phyloP scores from a whole-genome alignment of 768 basidiomycete genomes.

The Rhodosporidiobolus sp. region DNA sequence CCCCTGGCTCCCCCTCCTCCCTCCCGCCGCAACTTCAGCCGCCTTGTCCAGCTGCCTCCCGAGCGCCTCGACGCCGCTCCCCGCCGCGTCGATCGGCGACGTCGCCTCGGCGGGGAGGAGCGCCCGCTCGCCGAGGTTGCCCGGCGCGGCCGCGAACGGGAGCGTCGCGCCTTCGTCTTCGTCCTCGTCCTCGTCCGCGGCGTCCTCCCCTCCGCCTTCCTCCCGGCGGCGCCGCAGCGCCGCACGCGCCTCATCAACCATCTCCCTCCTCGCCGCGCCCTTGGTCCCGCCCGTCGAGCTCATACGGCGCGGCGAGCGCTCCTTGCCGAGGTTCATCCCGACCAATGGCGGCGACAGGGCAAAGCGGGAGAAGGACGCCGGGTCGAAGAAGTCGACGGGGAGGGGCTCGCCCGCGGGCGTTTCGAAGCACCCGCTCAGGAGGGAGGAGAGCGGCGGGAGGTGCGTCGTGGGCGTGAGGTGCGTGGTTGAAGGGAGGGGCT shows the following conservation, averaged over 20 bases:
- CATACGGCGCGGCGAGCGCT: too few relatives aligned
- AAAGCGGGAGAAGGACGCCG: constrained; percentile 18
- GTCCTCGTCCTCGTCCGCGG: not conserved
- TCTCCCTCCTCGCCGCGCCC: not conserved
- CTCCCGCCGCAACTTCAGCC: not conserved
- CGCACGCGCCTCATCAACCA: not conserved
- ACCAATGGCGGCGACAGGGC: constrained; percentile 23
- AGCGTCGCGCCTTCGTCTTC: not conserved
- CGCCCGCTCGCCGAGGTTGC: constrained; percentile 19
- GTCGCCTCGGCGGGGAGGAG: not conserved
- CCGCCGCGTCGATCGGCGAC: constrained; percentile 5
- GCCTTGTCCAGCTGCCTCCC: not conserved
- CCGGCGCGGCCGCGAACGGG: constrained; percentile 6
- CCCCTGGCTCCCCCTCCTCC: not conserved
- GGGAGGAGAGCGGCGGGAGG: constrained; percentile 4
- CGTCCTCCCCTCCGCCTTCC: too few relatives aligned
- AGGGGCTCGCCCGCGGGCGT: constrained; percentile 18
- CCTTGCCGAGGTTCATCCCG: constrained; percentile 13
- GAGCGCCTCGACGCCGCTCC: not conserved
- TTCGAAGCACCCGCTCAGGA: constrained; percentile 38
- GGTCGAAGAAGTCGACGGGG: constrained; percentile 35
- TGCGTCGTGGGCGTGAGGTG: not conserved
- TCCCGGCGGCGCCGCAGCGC: too few relatives aligned
- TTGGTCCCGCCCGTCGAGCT: not conserved
- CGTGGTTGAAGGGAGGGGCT: not conserved